phyloP scores from a whole-genome alignment of 331 rosid genomes.

The Malus hybrid region DNA sequence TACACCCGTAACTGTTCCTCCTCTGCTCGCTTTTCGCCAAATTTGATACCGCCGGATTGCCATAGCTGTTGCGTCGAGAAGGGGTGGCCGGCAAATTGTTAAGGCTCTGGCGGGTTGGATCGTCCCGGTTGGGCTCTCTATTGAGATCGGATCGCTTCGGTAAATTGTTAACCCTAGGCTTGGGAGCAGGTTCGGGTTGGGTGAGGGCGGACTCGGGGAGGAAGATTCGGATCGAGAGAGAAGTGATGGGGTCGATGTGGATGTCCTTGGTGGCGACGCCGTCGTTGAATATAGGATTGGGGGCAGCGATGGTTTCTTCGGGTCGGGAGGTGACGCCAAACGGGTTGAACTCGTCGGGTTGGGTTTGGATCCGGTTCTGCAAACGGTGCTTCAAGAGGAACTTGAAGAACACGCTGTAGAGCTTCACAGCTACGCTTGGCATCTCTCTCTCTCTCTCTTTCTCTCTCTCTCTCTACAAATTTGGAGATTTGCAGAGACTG shows the following conservation, averaged over 20 bases:
- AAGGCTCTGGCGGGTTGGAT: slow-evolving; percentile 10
- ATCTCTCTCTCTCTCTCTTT: slow-evolving; percentile 34
- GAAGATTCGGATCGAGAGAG: slow-evolving; percentile 63
- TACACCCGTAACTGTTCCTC: slow-evolving; percentile 39
- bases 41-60: slow-evolving; percentile 17
- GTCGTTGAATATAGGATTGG: slow-evolving; percentile 56
- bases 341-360: slow-evolving; percentile 33
- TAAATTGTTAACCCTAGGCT: slow-evolving; percentile 12
- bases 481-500: slow-evolving; percentile 5
- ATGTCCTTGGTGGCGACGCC: slow-evolving; percentile 82
- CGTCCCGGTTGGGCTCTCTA: slow-evolving; percentile 7
- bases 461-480: slow-evolving; percentile 4
- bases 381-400: slow-evolving; percentile 88
- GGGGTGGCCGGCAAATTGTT: background rate
- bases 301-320: slow-evolving; percentile 51
- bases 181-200: slow-evolving; percentile 42
- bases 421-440: slow-evolving; percentile 94
- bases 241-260: slow-evolving; percentile 61
- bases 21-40: slow-evolving; percentile 13
- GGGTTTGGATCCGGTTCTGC: slow-evolving; percentile 73
- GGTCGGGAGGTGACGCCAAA: slow-evolving; percentile 73
- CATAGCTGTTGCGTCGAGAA: slow-evolving; percentile 51
- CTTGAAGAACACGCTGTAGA: slow-evolving; percentile 95
- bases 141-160: slow-evolving; percentile 19
- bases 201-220: slow-evolving; percentile 68